Percentiles rank a stretch among this genome's conserved stretches.
phyloP scores from a whole-genome alignment of 208 protist species.

The Leptomonas seymouri region DNA sequence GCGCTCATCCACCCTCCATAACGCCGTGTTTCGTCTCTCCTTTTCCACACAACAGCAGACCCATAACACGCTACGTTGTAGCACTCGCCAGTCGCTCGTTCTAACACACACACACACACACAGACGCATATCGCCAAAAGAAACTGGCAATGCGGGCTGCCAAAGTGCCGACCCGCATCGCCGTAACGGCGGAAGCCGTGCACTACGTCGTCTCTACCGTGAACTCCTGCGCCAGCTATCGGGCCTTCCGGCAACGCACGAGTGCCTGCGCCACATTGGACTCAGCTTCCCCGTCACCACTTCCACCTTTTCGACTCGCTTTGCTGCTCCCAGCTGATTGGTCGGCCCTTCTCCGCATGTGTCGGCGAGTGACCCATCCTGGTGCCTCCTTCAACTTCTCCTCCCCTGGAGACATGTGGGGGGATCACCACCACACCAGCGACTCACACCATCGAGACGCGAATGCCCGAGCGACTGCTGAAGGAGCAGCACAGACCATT shows the following conservation, averaged over 20 bases:
- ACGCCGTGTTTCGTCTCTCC: too few species aligned
- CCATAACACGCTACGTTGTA: too few species aligned
- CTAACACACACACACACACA: too few species aligned
- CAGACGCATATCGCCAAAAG: background rate
- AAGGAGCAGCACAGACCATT: background rate
- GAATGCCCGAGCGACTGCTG: too few species aligned
- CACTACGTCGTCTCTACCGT: conserved; percentile 61
- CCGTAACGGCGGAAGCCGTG: conserved; percentile 30
- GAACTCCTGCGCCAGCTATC: conserved; percentile 44
- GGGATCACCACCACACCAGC: background rate
- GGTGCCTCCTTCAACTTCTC: conserved; percentile 55
- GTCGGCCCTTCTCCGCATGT: conserved; percentile 47
- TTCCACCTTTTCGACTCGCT: conserved; percentile 47
- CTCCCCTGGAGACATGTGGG: conserved; percentile 51
- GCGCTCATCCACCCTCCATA: too few species aligned
- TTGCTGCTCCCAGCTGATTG: conserved; percentile 50
- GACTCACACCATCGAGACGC: background rate
- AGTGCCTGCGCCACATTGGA: background rate
- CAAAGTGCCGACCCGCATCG: conserved; percentile 40
- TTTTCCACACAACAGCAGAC: too few species aligned
- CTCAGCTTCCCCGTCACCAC: background rate
- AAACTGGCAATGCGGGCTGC: conserved; percentile 43
- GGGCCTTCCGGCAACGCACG: conserved; percentile 16
- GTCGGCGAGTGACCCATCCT: conserved; percentile 51
- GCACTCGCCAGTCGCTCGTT: too few species aligned